Evolutionary conservation across 1,284 basidiomycete species (phyloP).

Genomic region (Erythrobasidium hasegawianum): DNA sequence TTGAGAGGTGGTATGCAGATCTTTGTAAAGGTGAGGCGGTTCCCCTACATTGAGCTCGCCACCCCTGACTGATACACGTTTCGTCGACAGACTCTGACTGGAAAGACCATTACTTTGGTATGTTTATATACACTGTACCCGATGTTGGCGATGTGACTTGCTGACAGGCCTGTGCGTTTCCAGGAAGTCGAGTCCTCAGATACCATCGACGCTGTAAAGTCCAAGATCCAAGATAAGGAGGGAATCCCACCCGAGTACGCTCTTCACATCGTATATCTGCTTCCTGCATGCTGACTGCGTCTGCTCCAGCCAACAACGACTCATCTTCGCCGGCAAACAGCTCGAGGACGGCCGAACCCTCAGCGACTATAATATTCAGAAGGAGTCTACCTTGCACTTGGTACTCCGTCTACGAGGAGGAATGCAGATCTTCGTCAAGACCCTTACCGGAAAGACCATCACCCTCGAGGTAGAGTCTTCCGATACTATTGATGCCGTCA

Average conservation of each 20-base stretch:
- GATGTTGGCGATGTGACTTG: no score
- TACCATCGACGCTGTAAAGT: constrained; percentile 58
- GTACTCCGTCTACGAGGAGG: constrained; percentile 49
- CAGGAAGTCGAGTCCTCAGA: constrained; percentile 57
- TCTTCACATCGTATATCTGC: no score
- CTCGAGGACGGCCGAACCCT: constrained; percentile 58
- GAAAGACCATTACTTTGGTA: constrained; percentile 57
- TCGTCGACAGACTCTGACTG: constrained; percentile 54
- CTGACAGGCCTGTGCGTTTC: no score
- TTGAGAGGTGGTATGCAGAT: constrained; percentile 82
- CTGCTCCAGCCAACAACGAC: constrained; percentile 1
- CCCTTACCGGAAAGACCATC: constrained; percentile 38
- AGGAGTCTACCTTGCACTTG: constrained; percentile 49
- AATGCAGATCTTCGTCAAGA: constrained; percentile 49
- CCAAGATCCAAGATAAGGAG: constrained; percentile 58
- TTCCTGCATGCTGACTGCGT: neutral
- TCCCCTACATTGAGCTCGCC: neutral
- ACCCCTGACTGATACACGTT: neutral
- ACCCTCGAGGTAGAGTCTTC: constrained; percentile 52
- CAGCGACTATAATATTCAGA: constrained; percentile 53
- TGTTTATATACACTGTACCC: no score
- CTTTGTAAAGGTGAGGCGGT: constrained; percentile 54
- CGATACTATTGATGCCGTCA: constrained; percentile 59
- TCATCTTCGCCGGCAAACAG: constrained; percentile 64
- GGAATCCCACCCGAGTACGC: constrained; percentile 38